Conservation (phyloP, 371 early-diverging fungal genomes). For the Lichtheimia corymbifera region DNA sequence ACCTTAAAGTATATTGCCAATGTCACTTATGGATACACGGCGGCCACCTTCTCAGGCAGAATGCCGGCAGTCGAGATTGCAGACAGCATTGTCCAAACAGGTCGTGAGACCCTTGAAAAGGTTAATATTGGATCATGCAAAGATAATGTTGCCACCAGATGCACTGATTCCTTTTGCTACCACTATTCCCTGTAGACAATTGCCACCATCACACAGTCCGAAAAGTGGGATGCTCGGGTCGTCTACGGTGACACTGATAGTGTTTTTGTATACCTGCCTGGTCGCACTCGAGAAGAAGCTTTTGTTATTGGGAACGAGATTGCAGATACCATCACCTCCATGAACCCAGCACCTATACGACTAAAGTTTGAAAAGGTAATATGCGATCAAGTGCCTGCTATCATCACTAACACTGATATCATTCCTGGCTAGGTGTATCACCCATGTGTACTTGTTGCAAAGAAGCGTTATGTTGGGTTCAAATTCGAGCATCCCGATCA, state of each 20-base stretch:
- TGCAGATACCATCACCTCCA: conserved; percentile 66
- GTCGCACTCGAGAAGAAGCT: conserved; percentile 68
- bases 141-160: background rate
- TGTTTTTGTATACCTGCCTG: conserved; percentile 80
- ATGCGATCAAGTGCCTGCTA: no score
- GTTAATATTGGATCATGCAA: conserved; percentile 17
- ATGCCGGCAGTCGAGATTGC: conserved; percentile 92
- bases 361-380: conserved; percentile 87
- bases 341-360: conserved; percentile 79
- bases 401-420: no score
- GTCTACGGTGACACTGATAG: conserved; percentile 95
- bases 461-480: conserved; percentile 91
- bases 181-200: conserved; percentile 52
- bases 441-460: conserved; percentile 82
- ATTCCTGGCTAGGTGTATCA: conserved; percentile 67
- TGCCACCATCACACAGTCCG: conserved; percentile 59
- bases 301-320: conserved; percentile 81
- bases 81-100: conserved; percentile 87
- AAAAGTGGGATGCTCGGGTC: conserved; percentile 75
- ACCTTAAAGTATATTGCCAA: conserved; percentile 89
- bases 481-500: conserved; percentile 68
- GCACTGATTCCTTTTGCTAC: background rate
- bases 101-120: conserved; percentile 78
- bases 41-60: conserved; percentile 83
- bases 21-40: conserved; percentile 90